Conservation (phyloP, 805 yeast genomes). For the Starmerella vitae region DNA sequence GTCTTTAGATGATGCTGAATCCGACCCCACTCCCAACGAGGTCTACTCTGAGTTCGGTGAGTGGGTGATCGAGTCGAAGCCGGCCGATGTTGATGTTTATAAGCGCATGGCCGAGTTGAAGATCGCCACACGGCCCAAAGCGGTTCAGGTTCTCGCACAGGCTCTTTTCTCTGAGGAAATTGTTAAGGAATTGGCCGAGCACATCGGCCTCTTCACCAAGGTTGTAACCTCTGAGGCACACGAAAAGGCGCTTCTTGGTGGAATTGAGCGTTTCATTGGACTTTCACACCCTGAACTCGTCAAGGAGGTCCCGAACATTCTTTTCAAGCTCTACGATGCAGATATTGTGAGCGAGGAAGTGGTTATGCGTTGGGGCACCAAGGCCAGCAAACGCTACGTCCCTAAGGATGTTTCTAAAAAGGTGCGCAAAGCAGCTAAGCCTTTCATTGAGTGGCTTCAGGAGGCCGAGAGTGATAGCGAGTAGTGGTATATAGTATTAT, state of each 20-base stretch:
- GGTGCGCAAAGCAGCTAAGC: constrained; percentile 92
- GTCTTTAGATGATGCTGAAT: constrained; percentile 23
- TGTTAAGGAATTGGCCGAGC: constrained; percentile 55
- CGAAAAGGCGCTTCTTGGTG: constrained; percentile 87
- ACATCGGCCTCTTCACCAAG: constrained; percentile 71
- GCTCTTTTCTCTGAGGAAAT: constrained; percentile 61
- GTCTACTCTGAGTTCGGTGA: constrained; percentile 69
- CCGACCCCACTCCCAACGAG: constrained; percentile 33
- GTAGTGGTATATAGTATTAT: no score
- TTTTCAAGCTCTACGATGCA: constrained; percentile 65
- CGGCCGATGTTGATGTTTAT: constrained; percentile 85
- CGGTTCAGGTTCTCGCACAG: constrained; percentile 87
- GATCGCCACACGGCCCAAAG: constrained; percentile 54
- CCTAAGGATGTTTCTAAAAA: constrained; percentile 84
- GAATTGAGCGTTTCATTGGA: constrained; percentile 87
- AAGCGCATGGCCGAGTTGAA: constrained; percentile 75
- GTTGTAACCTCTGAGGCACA: constrained; percentile 44
- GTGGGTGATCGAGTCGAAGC: constrained; percentile 60
- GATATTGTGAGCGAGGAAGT: constrained; percentile 79
- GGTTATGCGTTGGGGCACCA: constrained; percentile 72
- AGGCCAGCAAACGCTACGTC: constrained; percentile 83
- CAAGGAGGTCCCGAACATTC: constrained; percentile 62
- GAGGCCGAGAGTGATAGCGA: constrained; percentile 71
- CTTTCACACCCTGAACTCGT: constrained; percentile 61
- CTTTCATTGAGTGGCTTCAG: constrained; percentile 87